Percentiles rank a stretch among this genome's conserved stretches.
These are phyloP conservation scores for Pilasporangium apinafurcum DNA, from an alignment of 352 stramenopile species.

Conservation along the genomic window DNA sequence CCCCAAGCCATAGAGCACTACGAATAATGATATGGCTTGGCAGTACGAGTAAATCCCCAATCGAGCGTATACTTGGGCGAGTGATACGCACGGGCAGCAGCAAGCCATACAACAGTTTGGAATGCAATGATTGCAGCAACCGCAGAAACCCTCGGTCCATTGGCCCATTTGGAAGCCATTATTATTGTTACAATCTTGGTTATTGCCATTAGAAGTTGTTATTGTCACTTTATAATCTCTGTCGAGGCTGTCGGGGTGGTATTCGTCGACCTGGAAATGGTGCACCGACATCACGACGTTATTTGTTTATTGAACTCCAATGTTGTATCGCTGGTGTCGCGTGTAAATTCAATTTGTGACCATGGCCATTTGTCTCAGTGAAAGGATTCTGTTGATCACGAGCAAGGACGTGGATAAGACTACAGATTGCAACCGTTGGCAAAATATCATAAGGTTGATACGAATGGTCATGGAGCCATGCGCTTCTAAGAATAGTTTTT, in stretches of 20 bases:
- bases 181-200: conserved; percentile 58
- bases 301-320: conserved; percentile 54
- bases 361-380: conserved; percentile 54
- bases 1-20: no score
- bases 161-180: conserved; percentile 1
- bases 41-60: conserved; percentile 7
- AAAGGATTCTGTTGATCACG: conserved; percentile 73
- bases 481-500: no score
- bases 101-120: conserved; percentile 19
- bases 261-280: conserved; percentile 49
- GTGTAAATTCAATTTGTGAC: no score
- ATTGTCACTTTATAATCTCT: conserved; percentile 78
- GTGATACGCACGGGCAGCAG: conserved; percentile 15
- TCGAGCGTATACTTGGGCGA: conserved; percentile 17
- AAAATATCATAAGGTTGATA: conserved; percentile 70
- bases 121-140: conserved; percentile 15
- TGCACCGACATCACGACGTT: conserved; percentile 29
- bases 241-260: conserved; percentile 76
- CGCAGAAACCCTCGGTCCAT: conserved; percentile 13
- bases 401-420: conserved; percentile 75
- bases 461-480: conserved; percentile 59
- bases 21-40: conserved; percentile 2
- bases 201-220: conserved; percentile 55
- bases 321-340: conserved; percentile 33
- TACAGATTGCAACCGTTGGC: conserved; percentile 64